These are phyloP conservation scores for Xylaria sp. DNA, from an alignment of 2,329 filamentous ascomycete genomes.

Conservation along the genomic window DNA sequence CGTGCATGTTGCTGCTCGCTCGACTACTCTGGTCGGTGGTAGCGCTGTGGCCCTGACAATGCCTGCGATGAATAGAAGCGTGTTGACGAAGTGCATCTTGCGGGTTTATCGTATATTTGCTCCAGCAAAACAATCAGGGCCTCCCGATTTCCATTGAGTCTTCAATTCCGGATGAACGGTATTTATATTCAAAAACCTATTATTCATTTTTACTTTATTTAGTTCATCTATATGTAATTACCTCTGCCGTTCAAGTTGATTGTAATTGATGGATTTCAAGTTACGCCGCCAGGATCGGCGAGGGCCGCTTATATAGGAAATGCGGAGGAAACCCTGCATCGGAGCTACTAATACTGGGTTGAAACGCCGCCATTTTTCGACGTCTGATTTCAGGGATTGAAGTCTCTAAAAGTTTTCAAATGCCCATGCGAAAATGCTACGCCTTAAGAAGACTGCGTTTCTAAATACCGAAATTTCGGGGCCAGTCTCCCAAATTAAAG, in stretches of 20 bases:
- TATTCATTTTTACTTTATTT: not conserved
- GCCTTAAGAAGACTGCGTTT: too few species aligned
- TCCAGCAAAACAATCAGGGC: not conserved
- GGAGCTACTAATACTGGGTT: not conserved
- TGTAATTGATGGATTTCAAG: conserved; percentile 37
- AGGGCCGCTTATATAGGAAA: conserved; percentile 19
- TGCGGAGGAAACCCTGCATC: conserved; percentile 22
- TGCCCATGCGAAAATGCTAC: too few species aligned
- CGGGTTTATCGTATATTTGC: not conserved
- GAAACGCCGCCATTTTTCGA: conserved; percentile 9
- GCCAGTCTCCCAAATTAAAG: too few species aligned
- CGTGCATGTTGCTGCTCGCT: conserved; percentile 33
- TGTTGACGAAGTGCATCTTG: conserved; percentile 20
- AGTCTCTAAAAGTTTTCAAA: too few species aligned
- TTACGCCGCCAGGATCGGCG: conserved; percentile 26
- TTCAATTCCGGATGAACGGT: not conserved
- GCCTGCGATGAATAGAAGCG: conserved; percentile 9
- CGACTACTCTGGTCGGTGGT: conserved; percentile 22
- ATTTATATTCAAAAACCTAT: conserved; percentile 4
- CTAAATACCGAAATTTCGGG: too few species aligned
- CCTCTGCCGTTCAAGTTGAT: not conserved
- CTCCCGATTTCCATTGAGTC: not conserved
- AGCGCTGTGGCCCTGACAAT: conserved; percentile 1
- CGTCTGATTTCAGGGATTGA: not conserved
- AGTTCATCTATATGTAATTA: not conserved